phyloP scores from a whole-genome alignment of 345 rosid species.

The Hibiscus trionum region DNA sequence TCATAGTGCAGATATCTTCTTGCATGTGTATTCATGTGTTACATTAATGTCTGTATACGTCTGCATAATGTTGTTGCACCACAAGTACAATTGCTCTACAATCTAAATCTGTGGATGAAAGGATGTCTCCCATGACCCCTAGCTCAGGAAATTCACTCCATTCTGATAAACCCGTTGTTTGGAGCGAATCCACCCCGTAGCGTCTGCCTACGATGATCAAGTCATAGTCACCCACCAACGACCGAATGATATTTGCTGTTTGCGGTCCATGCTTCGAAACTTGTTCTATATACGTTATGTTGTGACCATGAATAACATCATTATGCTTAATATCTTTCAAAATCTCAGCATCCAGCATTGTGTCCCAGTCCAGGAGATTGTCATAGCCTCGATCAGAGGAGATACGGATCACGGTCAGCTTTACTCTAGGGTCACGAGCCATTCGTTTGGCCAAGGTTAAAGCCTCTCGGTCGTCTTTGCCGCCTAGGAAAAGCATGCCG shows the following conservation, averaged over 20 bases:
- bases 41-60: background rate
- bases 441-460: constrained; percentile 39
- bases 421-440: constrained; percentile 17
- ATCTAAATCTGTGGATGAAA: too few species aligned
- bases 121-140: too few species aligned
- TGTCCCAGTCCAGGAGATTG: too few species aligned
- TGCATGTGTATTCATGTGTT: too few species aligned
- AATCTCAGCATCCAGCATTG: constrained; percentile 18
- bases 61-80: constrained; percentile 35
- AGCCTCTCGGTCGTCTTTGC: constrained; percentile 58
- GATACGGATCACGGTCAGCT: too few species aligned
- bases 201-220: constrained; percentile 53
- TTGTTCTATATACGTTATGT: constrained; percentile 20
- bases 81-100: too few species aligned
- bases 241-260: constrained; percentile 23
- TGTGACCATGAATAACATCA: background rate
- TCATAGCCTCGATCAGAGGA: too few species aligned
- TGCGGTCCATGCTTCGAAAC: constrained; percentile 30
- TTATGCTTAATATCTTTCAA: constrained; percentile 14
- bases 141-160: constrained; percentile 68
- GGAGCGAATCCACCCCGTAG: constrained; percentile 17
- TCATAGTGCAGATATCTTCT: too few species aligned
- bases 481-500: constrained; percentile 50
- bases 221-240: constrained; percentile 25
- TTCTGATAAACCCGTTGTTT: constrained; percentile 35